Evolutionary conservation across 129 eudicot genomes (phyloP), one percentile per base, ranked within the genome.

Genomic region (Centella asiatica): DNA sequence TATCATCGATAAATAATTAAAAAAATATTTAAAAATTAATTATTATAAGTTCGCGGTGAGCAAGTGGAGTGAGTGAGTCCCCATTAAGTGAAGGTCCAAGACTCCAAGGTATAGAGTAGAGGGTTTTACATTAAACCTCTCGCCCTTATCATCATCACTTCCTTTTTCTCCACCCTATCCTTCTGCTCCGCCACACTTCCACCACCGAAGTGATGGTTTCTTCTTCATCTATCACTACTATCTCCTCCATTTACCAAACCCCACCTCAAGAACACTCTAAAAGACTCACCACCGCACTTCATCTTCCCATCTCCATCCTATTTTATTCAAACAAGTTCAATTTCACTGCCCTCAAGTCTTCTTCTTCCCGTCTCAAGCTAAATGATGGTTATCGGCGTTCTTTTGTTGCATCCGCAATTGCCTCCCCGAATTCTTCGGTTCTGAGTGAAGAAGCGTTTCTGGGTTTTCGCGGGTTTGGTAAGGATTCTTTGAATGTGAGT

Each of bases 361-460:
- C 44, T 7, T 17, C 8, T 5, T 57, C 44, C 62, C 51, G 40
- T 23, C 50, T 42, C 46, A 70, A 29, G 20, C 59, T 31, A 42
- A 4, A 18, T 10, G 23, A 4, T 17, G 33, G 36, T 9, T 57
- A 51, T 33, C 46, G 28, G 45, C 29, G 50, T 46, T 60, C 67
- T 6, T 62, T 77, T 57, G 72, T 76, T 14, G 32, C 90, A 2
- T 80, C 95, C 2, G 95, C 97, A 2, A 75, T 85, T 1, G 86
- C 82, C 5, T 76, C 88, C 0, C 86, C 88, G 1, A 89, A 86
- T 74, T 83, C 90, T 4, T 57, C 28, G 13, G 73, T 85, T 24
- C 48, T 86, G 69, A 89, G 95, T 53, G 95, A 89, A 55, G 89
- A 89, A 69, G 97, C 95, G 28, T 86, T 89, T 53, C 78, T 71